Evolutionary conservation across 352 stramenopile species (phyloP).

Genomic region (Phytophthora litchii): DNA sequence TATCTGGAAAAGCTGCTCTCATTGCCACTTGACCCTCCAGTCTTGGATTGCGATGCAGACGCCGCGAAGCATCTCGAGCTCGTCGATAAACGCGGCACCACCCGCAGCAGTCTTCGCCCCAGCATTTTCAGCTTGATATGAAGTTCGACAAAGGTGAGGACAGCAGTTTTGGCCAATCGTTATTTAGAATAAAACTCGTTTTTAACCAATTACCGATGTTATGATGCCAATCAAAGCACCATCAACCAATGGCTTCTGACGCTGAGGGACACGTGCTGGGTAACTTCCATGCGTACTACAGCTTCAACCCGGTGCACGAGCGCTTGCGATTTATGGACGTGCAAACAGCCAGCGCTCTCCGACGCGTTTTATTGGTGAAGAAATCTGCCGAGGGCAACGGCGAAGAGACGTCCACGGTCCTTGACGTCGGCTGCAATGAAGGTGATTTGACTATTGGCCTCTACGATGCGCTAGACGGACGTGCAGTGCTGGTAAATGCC

Average conservation of each 20-base stretch:
- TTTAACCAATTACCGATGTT: too few species aligned
- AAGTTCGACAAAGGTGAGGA: background rate
- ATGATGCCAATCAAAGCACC: constrained; percentile 13
- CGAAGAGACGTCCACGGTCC: constrained; percentile 41
- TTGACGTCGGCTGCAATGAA: constrained; percentile 89
- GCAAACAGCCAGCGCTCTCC: constrained; percentile 45
- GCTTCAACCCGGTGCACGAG: constrained; percentile 79
- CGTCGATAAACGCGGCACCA: constrained; percentile 22
- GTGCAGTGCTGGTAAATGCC: constrained; percentile 6
- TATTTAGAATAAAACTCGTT: too few species aligned
- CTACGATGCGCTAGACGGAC: constrained; percentile 62
- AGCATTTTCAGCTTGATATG: constrained; percentile 27
- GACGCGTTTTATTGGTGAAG: constrained; percentile 43
- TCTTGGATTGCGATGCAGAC: constrained; percentile 29
- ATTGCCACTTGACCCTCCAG: constrained; percentile 3
- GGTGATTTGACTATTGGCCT: constrained; percentile 77
- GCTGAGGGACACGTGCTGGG: constrained; percentile 75
- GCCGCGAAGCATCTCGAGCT: constrained; percentile 35
- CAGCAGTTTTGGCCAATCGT: constrained; percentile 22
- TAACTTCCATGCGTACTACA: constrained; percentile 89
- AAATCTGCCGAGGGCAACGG: constrained; percentile 5
- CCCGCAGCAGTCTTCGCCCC: constrained; percentile 20
- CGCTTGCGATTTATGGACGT: constrained; percentile 77
- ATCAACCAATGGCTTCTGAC: constrained; percentile 32
- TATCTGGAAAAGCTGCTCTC: constrained; percentile 83